A percentile compares a stretch with the other conserved stretches of the same genome.
phyloP scores from a whole-genome alignment of 768 basidiomycete species.

The Trametes coccinea region DNA sequence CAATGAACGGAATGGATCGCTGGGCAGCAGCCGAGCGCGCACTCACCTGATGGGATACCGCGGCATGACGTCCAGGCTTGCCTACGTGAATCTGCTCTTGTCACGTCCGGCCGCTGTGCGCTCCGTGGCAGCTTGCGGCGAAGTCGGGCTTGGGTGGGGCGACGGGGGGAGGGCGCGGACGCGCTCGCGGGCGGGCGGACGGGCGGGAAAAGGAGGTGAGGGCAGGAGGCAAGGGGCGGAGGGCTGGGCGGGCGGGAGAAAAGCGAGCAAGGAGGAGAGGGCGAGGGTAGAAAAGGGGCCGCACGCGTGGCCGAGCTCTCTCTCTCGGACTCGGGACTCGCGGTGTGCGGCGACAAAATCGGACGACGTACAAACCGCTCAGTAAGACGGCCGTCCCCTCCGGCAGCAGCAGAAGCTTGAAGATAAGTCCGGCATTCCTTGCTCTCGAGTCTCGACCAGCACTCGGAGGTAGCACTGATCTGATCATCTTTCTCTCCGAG shows the following conservation, averaged over 20 bases:
- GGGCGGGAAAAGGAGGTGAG: conserved; percentile 2
- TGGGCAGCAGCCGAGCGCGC: conserved; percentile 2
- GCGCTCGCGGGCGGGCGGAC: no score
- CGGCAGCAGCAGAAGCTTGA: no score
- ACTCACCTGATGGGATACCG: conserved; percentile 19
- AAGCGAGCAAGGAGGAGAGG: not conserved
- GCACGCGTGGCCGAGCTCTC: not conserved
- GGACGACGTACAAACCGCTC: not conserved
- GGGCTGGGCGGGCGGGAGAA: not conserved
- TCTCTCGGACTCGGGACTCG: not conserved
- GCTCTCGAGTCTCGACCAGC: no score
- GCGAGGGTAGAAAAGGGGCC: conserved; percentile 5
- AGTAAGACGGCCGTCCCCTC: no score
- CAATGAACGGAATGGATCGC: no score
- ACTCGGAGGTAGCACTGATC: no score
- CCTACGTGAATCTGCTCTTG: not conserved
- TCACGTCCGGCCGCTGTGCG: not conserved
- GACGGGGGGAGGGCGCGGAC: not conserved
- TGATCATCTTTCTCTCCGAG: no score
- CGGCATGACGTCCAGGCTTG: conserved; percentile 6
- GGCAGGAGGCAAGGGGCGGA: conserved; percentile 2
- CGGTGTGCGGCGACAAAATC: conserved; percentile 5
- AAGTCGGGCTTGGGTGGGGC: not conserved
- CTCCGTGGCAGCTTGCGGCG: not conserved
- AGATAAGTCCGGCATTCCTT: not conserved